These are phyloP conservation scores for Globisporangium sylvaticum DNA, from an alignment of 352 stramenopile species.

Conservation along the genomic window DNA sequence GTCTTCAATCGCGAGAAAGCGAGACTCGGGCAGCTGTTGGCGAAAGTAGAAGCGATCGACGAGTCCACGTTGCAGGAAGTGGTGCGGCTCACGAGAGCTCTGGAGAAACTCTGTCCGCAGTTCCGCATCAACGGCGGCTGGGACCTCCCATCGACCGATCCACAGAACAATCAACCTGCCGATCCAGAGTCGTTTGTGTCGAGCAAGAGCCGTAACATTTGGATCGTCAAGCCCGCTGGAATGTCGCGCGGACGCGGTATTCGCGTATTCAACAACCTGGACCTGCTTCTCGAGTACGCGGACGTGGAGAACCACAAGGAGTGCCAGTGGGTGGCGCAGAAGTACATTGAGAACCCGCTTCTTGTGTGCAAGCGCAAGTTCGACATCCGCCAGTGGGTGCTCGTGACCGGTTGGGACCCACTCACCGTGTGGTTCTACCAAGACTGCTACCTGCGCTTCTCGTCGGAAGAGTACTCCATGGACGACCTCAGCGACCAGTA, in stretches of 20 bases:
- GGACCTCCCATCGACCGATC: slow-evolving; percentile 16
- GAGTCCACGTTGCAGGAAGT: slow-evolving; percentile 23
- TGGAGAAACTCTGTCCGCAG: slow-evolving; percentile 56
- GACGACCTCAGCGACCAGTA: slow-evolving; percentile 84
- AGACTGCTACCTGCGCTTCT: slow-evolving; percentile 91
- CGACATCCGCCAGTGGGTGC: slow-evolving; percentile 91
- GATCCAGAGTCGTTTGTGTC: not conserved
- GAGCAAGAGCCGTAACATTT: slow-evolving; percentile 74
- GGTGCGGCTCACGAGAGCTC: slow-evolving; percentile 23
- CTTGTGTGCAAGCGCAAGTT: slow-evolving; percentile 89
- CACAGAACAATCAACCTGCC: slow-evolving; percentile 3
- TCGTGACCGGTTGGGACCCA: slow-evolving; percentile 92
- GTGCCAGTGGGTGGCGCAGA: slow-evolving; percentile 85
- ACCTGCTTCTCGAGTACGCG: slow-evolving; percentile 76
- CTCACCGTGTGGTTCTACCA: slow-evolving; percentile 92
- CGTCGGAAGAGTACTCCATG: slow-evolving; percentile 77
- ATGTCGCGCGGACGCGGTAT: slow-evolving; percentile 87
- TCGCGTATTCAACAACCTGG: slow-evolving; percentile 83
- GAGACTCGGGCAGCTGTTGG: slow-evolving; percentile 42
- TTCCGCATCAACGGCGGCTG: slow-evolving; percentile 68
- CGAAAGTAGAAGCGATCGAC: slow-evolving; percentile 32
- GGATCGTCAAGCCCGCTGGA: slow-evolving; percentile 92
- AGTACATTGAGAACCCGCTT: slow-evolving; percentile 88
- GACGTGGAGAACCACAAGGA: slow-evolving; percentile 86
- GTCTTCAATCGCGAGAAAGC: slow-evolving; percentile 57